Percentiles rank a stretch among this genome's conserved stretches.
These are phyloP conservation scores for Corrigiola litoralis DNA, from an alignment of 179 eudicot species.

Conservation along the genomic window DNA sequence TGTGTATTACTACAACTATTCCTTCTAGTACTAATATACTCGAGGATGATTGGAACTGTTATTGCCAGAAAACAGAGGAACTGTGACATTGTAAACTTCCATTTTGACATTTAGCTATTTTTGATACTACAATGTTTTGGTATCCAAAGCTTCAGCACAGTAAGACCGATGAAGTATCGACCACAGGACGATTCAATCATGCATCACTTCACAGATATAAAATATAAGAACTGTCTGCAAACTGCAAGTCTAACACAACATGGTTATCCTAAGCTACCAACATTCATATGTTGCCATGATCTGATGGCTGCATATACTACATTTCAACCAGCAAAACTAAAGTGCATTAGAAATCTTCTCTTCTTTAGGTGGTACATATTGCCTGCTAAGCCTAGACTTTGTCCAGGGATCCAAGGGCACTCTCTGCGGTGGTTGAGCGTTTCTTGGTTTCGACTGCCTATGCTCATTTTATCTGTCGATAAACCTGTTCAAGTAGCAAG, in stretches of 20 bases:
- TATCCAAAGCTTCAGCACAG: no score
- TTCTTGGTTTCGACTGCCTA: conserved; percentile 81
- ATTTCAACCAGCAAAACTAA: no score
- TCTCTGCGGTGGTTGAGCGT: conserved; percentile 76
- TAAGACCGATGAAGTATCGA: no score
- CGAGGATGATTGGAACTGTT: conserved; percentile 20
- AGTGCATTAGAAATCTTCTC: conserved; percentile 59
- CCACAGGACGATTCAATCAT: no score
- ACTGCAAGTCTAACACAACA: no score
- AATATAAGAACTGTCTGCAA: no score
- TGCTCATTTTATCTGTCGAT: conserved; percentile 88
- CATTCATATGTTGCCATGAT: no score
- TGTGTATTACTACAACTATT: background rate
- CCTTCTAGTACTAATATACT: conserved; percentile 3
- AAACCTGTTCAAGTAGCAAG: conserved; percentile 44
- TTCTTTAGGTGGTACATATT: conserved; percentile 80
- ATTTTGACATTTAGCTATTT: conserved; percentile 10
- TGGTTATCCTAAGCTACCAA: no score
- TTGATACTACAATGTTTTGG: background rate
- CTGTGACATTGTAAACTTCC: conserved; percentile 22
- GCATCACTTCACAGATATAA: no score
- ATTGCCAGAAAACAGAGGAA: conserved; percentile 15
- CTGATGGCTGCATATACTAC: conserved; percentile 9
- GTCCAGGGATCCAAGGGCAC: conserved; percentile 89
- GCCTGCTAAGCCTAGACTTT: conserved; percentile 72